phyloP scores from a whole-genome alignment of 352 stramenopile genomes.

The Pythium pyrilobum region DNA sequence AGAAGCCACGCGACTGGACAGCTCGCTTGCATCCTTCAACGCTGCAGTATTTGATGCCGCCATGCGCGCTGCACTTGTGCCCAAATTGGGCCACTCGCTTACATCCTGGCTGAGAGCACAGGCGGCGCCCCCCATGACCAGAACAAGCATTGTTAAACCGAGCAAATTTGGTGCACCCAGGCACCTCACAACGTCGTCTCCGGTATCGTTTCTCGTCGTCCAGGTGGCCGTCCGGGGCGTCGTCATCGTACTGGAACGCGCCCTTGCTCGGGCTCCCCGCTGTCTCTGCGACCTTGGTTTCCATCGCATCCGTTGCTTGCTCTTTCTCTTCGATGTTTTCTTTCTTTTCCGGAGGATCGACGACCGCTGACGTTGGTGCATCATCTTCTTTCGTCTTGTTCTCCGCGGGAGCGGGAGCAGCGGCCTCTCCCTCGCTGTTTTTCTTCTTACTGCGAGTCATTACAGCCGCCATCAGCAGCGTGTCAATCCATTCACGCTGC shows the following conservation, averaged over 20 bases:
- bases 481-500: conserved; percentile 75
- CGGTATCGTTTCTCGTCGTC: conserved; percentile 49
- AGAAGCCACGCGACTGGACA: conserved; percentile 80
- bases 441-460: conserved; percentile 64
- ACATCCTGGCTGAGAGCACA: conserved; percentile 64
- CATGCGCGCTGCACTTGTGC: conserved; percentile 77
- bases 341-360: not conserved
- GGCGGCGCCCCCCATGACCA: conserved; percentile 59
- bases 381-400: not conserved
- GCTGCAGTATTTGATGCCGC: conserved; percentile 71
- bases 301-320: no score
- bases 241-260: not conserved
- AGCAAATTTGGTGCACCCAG: conserved; percentile 68
- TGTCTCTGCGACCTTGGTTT: not conserved
- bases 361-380: not conserved
- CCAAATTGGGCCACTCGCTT: conserved; percentile 71
- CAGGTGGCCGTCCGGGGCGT: not conserved
- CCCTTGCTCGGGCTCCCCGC: not conserved
- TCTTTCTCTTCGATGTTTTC: not conserved
- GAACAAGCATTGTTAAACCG: conserved; percentile 79
- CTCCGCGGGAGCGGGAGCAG: not conserved
- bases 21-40: conserved; percentile 62
- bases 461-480: conserved; percentile 64
- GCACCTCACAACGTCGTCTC: conserved; percentile 55
- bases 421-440: conserved; percentile 3